phyloP scores from a whole-genome alignment of 257 asterid species.

The Solanum raphanifolium region DNA sequence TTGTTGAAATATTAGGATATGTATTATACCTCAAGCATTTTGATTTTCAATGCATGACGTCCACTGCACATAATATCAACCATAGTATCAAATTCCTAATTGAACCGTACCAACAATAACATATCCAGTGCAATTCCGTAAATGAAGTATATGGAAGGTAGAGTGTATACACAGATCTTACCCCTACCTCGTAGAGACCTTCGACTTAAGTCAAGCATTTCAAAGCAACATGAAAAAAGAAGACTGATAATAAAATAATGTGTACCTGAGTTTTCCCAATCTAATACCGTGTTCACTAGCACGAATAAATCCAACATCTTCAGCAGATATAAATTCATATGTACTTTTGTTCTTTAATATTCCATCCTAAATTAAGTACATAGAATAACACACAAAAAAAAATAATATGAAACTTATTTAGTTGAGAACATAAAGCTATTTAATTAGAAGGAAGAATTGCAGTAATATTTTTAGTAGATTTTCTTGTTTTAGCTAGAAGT shows the following conservation, averaged over 20 bases:
- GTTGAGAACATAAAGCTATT: too few species aligned
- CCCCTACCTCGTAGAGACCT: neutral
- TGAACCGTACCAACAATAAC: neutral
- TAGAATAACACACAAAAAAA: neutral
- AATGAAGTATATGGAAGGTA: neutral
- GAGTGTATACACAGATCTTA: neutral
- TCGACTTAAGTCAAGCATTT: neutral
- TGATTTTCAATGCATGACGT: conserved; percentile 82
- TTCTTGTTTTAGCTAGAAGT: too few species aligned
- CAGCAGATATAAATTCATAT: conserved; percentile 80
- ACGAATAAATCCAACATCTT: conserved; percentile 83
- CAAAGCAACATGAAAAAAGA: neutral
- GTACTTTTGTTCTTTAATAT: conserved; percentile 75
- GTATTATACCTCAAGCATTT: conserved; percentile 61
- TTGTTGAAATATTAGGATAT: neutral
- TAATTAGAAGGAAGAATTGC: too few species aligned
- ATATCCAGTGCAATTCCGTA: neutral
- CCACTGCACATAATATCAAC: conserved; percentile 39
- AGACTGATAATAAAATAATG: neutral
- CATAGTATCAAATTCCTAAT: neutral
- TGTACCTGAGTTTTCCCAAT: conserved; percentile 88
- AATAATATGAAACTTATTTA: too few species aligned
- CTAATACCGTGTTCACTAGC: conserved; percentile 71
- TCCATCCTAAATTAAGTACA: conserved; percentile 48
- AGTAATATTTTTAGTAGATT: too few species aligned